Base-by-base conservation (phyloP, 1,284 basidiomycete species). In the Rhizoctonia solani region DNA sequence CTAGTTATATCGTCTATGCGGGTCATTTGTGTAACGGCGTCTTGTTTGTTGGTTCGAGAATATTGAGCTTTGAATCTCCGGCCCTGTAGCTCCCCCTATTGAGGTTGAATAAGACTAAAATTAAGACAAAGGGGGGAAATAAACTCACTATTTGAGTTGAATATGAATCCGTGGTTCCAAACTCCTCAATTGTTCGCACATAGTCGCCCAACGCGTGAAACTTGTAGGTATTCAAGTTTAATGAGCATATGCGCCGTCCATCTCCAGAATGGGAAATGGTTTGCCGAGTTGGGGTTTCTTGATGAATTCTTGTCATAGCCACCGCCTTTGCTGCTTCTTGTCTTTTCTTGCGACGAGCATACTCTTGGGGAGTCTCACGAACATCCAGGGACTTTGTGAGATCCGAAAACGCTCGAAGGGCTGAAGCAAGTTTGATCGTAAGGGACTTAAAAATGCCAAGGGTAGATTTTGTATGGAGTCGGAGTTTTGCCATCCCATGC, bases 121-220 rank as follows among this genome's bases (percentile, higher is more conserved):
- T 39, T 8, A 8, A 8, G 16, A 39, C 16, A 8, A 6, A 42
- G 5, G 21, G 13, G 9, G 8, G 16, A 0, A 32, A 34, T 4
- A 14, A 13, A n/a, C 6, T 30, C 55, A 80, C 79, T 14, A 70
- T 67, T 37, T 78, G 75, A 0, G 76, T 78, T 0, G 73, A 73
- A 37, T 74, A 77, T 16, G 71, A 75, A 44, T 81, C 79, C 0
- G 76, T 78, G 0, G 77, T 78, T 0, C 79, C 77, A 47, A 72
- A 74, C 1, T 32, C 54, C 6, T 63, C 50, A 9, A 81, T 79
- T 0, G 73, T 68, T 1, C 19, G 39, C 0, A 74, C 58, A 66
- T 79, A 79, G 54, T 80, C 74, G 0, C 74, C 73, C 0, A 80
- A 69, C 0, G 70, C 54, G 65, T 80, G 79, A 0, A 74, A 66